Evolutionary conservation across 192 early-diverging fungal genomes (phyloP).

Genomic region (Gonapodya sp.): DNA sequence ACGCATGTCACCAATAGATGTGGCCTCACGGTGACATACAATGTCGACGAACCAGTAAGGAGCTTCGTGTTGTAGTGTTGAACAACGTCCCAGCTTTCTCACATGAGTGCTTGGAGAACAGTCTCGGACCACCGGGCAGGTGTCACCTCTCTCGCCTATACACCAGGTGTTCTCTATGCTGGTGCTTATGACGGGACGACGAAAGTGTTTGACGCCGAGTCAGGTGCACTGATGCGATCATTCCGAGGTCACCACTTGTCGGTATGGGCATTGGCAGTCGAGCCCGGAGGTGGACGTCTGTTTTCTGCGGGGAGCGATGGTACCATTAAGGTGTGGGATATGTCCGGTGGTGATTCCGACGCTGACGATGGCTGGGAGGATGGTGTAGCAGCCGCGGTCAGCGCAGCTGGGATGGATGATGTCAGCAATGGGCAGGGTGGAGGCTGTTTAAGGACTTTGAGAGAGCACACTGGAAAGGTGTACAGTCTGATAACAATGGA

Average conservation of each 20-base stretch:
- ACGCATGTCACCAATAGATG: conserved; percentile 23
- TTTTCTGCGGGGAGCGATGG: conserved; percentile 46
- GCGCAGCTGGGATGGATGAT: background rate
- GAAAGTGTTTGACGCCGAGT: conserved; percentile 41
- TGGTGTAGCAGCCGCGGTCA: background rate
- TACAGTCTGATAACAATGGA: conserved; percentile 34
- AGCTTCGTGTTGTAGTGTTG: background rate
- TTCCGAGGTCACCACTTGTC: conserved; percentile 36
- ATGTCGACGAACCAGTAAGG: conserved; percentile 34
- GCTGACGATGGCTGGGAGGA: background rate
- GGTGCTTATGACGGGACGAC: conserved; percentile 49
- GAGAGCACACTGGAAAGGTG: conserved; percentile 39
- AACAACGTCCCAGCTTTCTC: background rate
- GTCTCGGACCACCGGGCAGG: conserved; percentile 24
- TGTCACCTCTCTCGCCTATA: conserved; percentile 42
- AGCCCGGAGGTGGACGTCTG: conserved; percentile 25
- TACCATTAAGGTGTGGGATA: conserved; percentile 38
- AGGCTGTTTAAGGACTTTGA: conserved; percentile 24
- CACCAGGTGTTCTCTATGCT: conserved; percentile 33
- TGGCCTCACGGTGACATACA: conserved; percentile 42
- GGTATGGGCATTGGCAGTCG: conserved; percentile 47
- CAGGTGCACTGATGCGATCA: conserved; percentile 30
- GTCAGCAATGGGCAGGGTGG: too few relatives aligned
- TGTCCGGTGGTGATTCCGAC: conserved; percentile 5
- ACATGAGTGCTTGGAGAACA: background rate